These are phyloP conservation scores for Ormosia emarginata DNA, from an alignment of 306 rosid genomes.

Conservation along the genomic window DNA sequence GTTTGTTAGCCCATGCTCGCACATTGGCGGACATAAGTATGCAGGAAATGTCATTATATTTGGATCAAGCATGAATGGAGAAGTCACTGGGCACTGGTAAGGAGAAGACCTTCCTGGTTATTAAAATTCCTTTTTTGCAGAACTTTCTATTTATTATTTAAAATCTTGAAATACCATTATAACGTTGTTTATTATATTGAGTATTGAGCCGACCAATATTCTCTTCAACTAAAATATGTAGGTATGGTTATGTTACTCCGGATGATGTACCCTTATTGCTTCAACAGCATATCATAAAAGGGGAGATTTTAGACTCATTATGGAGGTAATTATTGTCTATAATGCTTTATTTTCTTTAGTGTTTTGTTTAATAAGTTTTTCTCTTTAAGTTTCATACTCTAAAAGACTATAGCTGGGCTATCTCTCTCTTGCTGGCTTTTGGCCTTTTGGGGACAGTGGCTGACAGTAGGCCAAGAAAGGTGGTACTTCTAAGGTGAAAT, in stretches of 20 bases:
- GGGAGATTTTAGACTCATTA: conserved; percentile 60
- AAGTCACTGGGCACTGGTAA: conserved; percentile 89
- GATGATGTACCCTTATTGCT: conserved; percentile 77
- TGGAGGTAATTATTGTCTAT: conserved; percentile 65
- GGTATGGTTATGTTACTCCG: conserved; percentile 95
- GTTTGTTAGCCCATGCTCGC: conserved; percentile 94
- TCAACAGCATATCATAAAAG: conserved; percentile 72
- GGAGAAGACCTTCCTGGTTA: conserved; percentile 10
- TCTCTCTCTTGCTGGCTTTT: neutral
- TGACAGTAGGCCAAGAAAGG: neutral
- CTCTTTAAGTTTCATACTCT: neutral
- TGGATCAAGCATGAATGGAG: conserved; percentile 54
- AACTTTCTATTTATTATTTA: neutral
- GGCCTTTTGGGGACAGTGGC: conserved; percentile 8
- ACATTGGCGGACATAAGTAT: conserved; percentile 83
- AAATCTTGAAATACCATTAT: neutral
- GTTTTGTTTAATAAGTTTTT: neutral
- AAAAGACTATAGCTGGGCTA: neutral
- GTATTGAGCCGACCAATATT: neutral
- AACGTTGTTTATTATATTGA: conserved; percentile 8
- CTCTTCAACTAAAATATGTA: conserved; percentile 19
- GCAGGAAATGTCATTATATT: conserved; percentile 90
- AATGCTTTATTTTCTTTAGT: neutral
- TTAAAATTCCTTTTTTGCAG: neutral
- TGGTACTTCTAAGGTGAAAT: neutral